phyloP scores from a whole-genome alignment of 352 stramenopile species.

The Aphanomyces astaci region DNA sequence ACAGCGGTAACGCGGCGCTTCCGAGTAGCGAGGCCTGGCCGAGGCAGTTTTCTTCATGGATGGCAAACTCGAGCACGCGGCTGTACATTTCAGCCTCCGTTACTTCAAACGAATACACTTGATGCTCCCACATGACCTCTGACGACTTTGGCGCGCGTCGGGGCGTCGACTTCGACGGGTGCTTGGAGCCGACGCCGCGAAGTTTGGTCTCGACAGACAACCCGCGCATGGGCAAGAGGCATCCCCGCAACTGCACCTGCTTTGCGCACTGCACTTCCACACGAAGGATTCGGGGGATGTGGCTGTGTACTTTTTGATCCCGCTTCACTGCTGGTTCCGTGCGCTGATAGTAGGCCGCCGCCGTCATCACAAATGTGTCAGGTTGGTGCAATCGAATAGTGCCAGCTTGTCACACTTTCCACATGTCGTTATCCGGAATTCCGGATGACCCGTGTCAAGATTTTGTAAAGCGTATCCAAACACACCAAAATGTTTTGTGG shows the following conservation, averaged over 20 bases:
- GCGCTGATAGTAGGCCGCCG: no score
- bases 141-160: background rate
- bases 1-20: slow-evolving; percentile 5
- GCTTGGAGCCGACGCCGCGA: background rate
- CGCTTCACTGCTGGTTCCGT: background rate
- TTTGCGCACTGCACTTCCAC: background rate
- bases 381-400: no score
- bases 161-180: background rate
- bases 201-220: slow-evolving; percentile 19
- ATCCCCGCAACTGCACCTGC: background rate
- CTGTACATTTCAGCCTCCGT: slow-evolving; percentile 21
- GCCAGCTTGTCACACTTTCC: background rate
- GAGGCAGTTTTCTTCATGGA: slow-evolving; percentile 9
- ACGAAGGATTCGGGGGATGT: background rate
- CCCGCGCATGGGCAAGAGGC: background rate
- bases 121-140: slow-evolving; percentile 8
- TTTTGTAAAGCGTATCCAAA: background rate
- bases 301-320: slow-evolving; percentile 1
- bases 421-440: background rate
- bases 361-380: no score
- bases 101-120: slow-evolving; percentile 18
- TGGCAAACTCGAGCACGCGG: slow-evolving; percentile 15
- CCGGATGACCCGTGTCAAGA: background rate
- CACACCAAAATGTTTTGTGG: background rate
- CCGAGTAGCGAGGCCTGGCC: background rate